Evolutionary conservation across 1,284 basidiomycete genomes (phyloP), one percentile per base, ranked within the genome.

Genomic region (Exobasidium rhododendri): DNA sequence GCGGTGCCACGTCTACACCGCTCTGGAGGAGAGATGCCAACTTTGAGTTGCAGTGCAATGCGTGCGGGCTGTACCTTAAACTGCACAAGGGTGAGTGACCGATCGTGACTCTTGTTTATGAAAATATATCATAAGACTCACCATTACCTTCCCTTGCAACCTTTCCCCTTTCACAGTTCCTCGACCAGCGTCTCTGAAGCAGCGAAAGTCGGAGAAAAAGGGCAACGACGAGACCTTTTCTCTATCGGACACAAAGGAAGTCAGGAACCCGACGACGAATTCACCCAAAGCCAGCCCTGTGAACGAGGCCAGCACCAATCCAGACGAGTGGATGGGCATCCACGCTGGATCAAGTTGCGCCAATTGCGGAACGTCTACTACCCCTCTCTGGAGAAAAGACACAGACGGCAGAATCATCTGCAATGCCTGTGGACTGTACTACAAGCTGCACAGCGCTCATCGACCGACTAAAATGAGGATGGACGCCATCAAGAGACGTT

Each of bases 351-450:
- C 57, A n/a, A 67, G 67, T 17, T 78, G 76, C 65, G 68, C 68
- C 50, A 77, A 78, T 60, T 78, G 76, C 61, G 76, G 76, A 22
- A 78, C 76, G 5, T 70, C 67, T 32, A 75, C 74, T 4, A 78
- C 76, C 6, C 76, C 76, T 28, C 57, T 78, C 28, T 78, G 76
- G 76, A 61, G 76, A 22, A 77, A 76, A 58, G 75, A 76, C 54
- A 65, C 65, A 51, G 66, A 70, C 14, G 71, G 74, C 3, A 66
- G 69, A n/a, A 69, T 71, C 32, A 67, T 77, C 17, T 77, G 75
- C 56, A 77, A 77, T 56, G 74, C 74, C 0, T 77, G 75, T 47
- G 74, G 75, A 0, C 53, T 76, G 40, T 75, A 77, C 56, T 58
- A 70, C 35, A 77, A 77, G 59, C 60, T 77, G 30, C 76, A 78